These are phyloP conservation scores for Aspergillaceae sp. DNA, from an alignment of 2,329 filamentous ascomycete species.

Conservation along the genomic window DNA sequence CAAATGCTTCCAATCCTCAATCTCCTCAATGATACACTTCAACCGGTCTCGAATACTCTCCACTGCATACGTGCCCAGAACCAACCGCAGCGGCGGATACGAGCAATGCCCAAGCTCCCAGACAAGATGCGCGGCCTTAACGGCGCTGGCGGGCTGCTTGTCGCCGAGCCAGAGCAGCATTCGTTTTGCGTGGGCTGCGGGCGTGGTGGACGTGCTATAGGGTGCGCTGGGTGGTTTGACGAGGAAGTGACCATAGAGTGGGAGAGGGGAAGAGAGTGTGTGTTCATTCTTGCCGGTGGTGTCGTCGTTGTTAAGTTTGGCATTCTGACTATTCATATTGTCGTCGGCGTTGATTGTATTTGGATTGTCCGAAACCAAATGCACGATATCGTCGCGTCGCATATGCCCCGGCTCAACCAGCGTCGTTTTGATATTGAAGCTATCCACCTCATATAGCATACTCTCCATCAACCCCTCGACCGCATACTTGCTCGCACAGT, in stretches of 20 bases:
- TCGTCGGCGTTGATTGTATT: neutral
- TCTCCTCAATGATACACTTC: slow-evolving; percentile 85
- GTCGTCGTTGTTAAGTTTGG: neutral
- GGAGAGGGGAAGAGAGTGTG: slow-evolving; percentile 47
- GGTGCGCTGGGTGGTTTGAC: slow-evolving; percentile 77
- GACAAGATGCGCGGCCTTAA: slow-evolving; percentile 85
- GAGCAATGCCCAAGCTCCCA: slow-evolving; percentile 93
- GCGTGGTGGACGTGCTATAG: slow-evolving; percentile 68
- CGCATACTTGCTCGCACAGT: slow-evolving; percentile 95
- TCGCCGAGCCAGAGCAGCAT: slow-evolving; percentile 95
- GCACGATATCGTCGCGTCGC: slow-evolving; percentile 61
- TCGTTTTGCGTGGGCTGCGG: slow-evolving; percentile 77
- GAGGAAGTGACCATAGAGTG: slow-evolving; percentile 84
- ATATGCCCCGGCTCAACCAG: slow-evolving; percentile 87
- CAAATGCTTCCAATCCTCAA: slow-evolving; percentile 86
- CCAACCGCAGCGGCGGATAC: slow-evolving; percentile 77
- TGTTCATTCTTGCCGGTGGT: slow-evolving; percentile 14
- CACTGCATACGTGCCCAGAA: slow-evolving; percentile 90
- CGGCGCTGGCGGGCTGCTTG: slow-evolving; percentile 81
- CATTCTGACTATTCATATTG: neutral
- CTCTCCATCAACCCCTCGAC: slow-evolving; percentile 93
- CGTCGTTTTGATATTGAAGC: slow-evolving; percentile 87
- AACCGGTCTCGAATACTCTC: slow-evolving; percentile 89
- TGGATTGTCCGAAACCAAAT: slow-evolving; percentile 20
- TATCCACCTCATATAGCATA: slow-evolving; percentile 90